Evolutionary conservation across 345 rosid species (phyloP).

Genomic region (Firmiana major): DNA sequence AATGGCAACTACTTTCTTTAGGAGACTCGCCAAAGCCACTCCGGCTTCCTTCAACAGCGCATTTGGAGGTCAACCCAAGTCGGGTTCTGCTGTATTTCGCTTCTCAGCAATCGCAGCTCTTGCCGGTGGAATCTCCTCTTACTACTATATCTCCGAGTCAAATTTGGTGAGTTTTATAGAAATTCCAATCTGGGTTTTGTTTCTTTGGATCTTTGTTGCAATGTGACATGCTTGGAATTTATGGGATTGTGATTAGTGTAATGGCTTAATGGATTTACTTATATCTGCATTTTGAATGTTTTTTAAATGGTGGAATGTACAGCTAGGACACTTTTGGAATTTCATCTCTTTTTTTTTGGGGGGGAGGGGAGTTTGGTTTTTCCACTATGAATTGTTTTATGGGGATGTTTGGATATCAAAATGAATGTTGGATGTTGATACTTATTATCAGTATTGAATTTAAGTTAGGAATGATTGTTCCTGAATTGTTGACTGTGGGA

Average conservation of each 20-base stretch:
- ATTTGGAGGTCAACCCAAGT: slow-evolving; percentile 38
- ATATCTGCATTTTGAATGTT: neutral
- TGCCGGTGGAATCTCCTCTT: slow-evolving; percentile 75
- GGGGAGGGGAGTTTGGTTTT: neutral
- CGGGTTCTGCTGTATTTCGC: slow-evolving; percentile 40
- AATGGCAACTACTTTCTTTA: slow-evolving; percentile 64
- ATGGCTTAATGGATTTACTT: neutral
- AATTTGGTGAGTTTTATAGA: slow-evolving; percentile 43
- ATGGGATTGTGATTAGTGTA: neutral
- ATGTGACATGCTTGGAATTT: neutral
- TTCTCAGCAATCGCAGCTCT: slow-evolving; percentile 70
- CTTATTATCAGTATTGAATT: neutral
- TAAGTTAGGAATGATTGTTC: neutral
- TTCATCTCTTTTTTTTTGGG: neutral
- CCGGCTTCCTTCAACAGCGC: slow-evolving; percentile 38
- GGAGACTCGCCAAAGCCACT: slow-evolving; percentile 47
- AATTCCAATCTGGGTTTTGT: slow-evolving; percentile 7
- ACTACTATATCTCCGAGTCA: slow-evolving; percentile 51
- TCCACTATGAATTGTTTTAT: neutral
- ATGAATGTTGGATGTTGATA: neutral
- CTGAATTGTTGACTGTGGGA: neutral
- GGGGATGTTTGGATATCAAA: neutral
- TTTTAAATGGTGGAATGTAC: neutral
- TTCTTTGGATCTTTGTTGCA: neutral
- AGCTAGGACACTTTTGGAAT: neutral